Evolutionary conservation across 148 eudicot species (phyloP).

Genomic region (Bassia scoparia): DNA sequence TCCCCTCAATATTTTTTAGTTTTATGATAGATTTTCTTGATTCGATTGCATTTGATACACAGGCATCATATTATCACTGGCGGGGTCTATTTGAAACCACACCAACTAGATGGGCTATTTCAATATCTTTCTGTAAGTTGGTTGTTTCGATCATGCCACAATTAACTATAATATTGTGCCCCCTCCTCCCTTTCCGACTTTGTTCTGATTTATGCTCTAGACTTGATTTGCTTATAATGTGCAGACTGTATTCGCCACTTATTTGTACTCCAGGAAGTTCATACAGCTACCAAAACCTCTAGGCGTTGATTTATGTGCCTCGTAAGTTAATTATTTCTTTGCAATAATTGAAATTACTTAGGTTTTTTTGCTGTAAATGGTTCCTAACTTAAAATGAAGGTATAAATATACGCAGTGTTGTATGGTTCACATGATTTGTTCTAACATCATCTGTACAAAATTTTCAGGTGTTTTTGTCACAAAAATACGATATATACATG

Average conservation of each 20-base stretch:
- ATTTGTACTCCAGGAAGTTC: slow-evolving; percentile 83
- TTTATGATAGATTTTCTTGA: neutral
- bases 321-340: slow-evolving; percentile 52
- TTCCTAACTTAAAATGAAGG: neutral
- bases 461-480: slow-evolving; percentile 96
- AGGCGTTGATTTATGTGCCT: slow-evolving; percentile 98
- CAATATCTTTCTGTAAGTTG: slow-evolving; percentile 80
- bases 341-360: neutral
- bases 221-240: slow-evolving; percentile 17
- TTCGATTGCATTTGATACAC: slow-evolving; percentile 11
- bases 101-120: slow-evolving; percentile 72
- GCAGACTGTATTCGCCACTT: slow-evolving; percentile 91
- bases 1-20: neutral
- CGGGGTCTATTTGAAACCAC: slow-evolving; percentile 95
- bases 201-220: neutral
- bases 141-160: neutral
- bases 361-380: neutral
- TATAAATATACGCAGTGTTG: neutral
- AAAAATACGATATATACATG: slow-evolving; percentile 96
- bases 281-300: slow-evolving; percentile 80
- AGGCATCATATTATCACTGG: slow-evolving; percentile 98
- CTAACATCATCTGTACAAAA: slow-evolving; percentile 5
- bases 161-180: neutral
- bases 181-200: neutral
- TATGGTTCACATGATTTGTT: neutral